Percentiles rank a stretch among this genome's conserved stretches.
Conservation (phyloP, 2,329 filamentous ascomycete species). For the Cladorrhinum sp. region DNA sequence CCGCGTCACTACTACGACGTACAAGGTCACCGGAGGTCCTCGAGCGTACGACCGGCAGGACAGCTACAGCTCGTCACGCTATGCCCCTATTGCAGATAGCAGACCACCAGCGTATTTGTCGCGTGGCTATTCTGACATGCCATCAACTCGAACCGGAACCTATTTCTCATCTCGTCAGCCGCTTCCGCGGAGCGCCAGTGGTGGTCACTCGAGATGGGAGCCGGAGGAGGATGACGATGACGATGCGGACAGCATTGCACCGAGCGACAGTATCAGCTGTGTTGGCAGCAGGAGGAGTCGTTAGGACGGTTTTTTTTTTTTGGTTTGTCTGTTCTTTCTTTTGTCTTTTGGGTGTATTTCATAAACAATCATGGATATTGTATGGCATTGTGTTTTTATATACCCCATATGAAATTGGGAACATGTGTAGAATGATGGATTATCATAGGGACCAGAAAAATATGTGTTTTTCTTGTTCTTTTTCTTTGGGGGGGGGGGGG, state of each 20-base stretch:
- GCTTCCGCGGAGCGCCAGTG: constrained; percentile 41
- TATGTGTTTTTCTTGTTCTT: background rate
- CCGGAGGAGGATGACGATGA: constrained; percentile 39
- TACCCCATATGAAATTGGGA: background rate
- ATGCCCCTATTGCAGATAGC: constrained; percentile 9
- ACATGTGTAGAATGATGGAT: background rate
- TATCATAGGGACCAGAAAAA: background rate
- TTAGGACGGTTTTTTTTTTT: background rate
- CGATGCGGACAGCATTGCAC: constrained; percentile 53
- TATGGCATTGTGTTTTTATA: background rate
- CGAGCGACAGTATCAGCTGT: constrained; percentile 61
- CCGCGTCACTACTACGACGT: constrained; percentile 25
- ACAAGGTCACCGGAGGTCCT: constrained; percentile 22
- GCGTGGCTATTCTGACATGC: constrained; percentile 14
- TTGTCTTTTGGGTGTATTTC: background rate
- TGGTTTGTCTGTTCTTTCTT: background rate
- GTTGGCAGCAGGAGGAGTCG: constrained; percentile 45
- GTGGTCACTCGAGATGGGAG: constrained; percentile 32
- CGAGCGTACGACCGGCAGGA: constrained; percentile 21
- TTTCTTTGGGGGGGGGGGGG: no score
- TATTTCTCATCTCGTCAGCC: constrained; percentile 25
- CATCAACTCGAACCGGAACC: constrained; percentile 15
- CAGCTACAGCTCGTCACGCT: constrained; percentile 20
- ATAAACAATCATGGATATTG: background rate
- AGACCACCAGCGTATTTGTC: constrained; percentile 18